phyloP scores from a whole-genome alignment of 2,329 filamentous ascomycete species.

The Dactylellina drechsleri region DNA sequence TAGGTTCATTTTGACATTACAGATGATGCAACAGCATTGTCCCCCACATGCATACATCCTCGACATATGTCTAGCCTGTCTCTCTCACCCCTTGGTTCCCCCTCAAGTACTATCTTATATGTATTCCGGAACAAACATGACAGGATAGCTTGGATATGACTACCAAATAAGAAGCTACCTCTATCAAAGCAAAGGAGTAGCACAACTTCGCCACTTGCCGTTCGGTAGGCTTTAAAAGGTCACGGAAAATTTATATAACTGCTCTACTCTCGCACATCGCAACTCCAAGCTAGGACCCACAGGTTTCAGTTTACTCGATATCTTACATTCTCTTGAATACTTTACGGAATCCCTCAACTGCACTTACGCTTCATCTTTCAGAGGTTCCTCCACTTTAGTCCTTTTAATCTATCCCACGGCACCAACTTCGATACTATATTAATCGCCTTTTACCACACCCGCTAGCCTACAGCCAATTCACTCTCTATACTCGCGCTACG shows the following conservation, averaged over 20 bases:
- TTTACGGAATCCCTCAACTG: slow-evolving; percentile 38
- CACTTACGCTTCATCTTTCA: slow-evolving; percentile 28
- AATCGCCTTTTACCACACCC: neutral
- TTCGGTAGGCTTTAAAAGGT: slow-evolving; percentile 50
- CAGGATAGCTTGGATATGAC: slow-evolving; percentile 52
- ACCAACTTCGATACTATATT: slow-evolving; percentile 16
- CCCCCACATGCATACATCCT: slow-evolving; percentile 55
- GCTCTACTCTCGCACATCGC: slow-evolving; percentile 54
- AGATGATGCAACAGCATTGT: slow-evolving; percentile 54
- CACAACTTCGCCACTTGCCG: slow-evolving; percentile 53
- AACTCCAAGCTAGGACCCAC: slow-evolving; percentile 55
- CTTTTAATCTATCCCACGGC: slow-evolving; percentile 19
- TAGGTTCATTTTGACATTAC: slow-evolving; percentile 48
- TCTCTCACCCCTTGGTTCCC: slow-evolving; percentile 48
- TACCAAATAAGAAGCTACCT: slow-evolving; percentile 54
- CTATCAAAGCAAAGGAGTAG: slow-evolving; percentile 46
- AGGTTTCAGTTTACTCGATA: slow-evolving; percentile 53
- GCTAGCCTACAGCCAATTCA: neutral
- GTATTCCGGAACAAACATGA: slow-evolving; percentile 50
- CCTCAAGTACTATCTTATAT: slow-evolving; percentile 49
- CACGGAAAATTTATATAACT: slow-evolving; percentile 55
- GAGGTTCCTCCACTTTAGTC: slow-evolving; percentile 29
- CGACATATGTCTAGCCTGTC: slow-evolving; percentile 33
- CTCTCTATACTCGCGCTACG: slow-evolving; percentile 5
- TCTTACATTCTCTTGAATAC: slow-evolving; percentile 53